Evolutionary conservation across 2,329 filamentous ascomycete species (phyloP).

Genomic region (Epichloe scottii): DNA sequence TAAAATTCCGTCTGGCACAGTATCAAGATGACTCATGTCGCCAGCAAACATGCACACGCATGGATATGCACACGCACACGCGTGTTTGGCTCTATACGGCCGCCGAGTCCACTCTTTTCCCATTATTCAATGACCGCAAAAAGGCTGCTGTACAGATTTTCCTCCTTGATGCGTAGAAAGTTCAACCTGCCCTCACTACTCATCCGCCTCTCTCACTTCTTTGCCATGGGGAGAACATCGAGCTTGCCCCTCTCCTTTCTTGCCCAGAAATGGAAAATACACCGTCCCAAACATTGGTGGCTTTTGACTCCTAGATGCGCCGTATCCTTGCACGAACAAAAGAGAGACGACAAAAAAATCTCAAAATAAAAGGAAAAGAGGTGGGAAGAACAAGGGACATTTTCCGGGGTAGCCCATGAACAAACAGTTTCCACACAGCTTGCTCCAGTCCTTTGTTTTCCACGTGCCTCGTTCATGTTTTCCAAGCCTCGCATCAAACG

Average conservation of each 20-base stretch:
- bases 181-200: neutral
- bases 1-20: no score
- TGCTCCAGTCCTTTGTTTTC: neutral
- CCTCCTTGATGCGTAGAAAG: neutral
- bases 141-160: constrained; percentile 1
- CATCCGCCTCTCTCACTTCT: neutral
- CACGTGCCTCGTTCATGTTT: neutral
- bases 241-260: neutral
- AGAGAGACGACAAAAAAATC: neutral
- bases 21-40: no score
- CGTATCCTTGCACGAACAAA: neutral
- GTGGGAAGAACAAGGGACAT: neutral
- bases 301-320: constrained; percentile 3
- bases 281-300: neutral
- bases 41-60: neutral
- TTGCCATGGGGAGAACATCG: neutral
- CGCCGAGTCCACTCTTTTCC: neutral
- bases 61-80: neutral
- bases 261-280: neutral
- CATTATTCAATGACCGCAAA: constrained; percentile 1
- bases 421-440: neutral
- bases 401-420: neutral
- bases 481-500: neutral
- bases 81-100: neutral
- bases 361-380: no score